Conservation (phyloP, 441 rosid genomes). For the Populus trichocarpa region DNA sequence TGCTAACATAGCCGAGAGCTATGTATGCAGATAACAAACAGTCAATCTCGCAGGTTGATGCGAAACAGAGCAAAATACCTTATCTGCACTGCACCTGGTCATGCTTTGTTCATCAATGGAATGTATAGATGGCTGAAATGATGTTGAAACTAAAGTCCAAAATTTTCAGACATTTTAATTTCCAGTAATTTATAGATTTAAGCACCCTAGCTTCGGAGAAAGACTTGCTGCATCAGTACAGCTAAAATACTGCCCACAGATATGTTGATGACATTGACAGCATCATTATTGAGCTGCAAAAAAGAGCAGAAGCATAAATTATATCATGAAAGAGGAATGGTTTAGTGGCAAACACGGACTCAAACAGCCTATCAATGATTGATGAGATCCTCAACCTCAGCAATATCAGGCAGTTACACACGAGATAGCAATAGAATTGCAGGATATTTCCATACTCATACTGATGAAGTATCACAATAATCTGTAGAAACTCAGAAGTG, state of each 20-base stretch:
- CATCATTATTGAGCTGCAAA: constrained; percentile 91
- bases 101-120: background rate
- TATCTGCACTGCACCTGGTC: background rate
- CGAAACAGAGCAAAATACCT: background rate
- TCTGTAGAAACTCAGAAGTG: background rate
- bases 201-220: constrained; percentile 41
- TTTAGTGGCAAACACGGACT: background rate
- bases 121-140: background rate
- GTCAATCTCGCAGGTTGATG: background rate
- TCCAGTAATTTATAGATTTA: constrained; percentile 9
- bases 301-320: background rate
- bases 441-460: background rate
- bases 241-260: constrained; percentile 81
- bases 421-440: background rate
- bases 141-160: background rate
- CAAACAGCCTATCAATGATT: background rate
- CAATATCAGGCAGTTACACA: background rate
- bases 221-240: constrained; percentile 64
- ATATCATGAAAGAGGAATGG: background rate
- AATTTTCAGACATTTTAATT: background rate
- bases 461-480: background rate
- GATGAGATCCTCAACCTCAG: background rate
- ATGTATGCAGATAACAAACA: background rate
- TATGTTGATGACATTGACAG: constrained; percentile 82
- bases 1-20: background rate